These are phyloP conservation scores for Capronia epimyces DNA, from an alignment of 2,329 filamentous ascomycete genomes.

Conservation along the genomic window DNA sequence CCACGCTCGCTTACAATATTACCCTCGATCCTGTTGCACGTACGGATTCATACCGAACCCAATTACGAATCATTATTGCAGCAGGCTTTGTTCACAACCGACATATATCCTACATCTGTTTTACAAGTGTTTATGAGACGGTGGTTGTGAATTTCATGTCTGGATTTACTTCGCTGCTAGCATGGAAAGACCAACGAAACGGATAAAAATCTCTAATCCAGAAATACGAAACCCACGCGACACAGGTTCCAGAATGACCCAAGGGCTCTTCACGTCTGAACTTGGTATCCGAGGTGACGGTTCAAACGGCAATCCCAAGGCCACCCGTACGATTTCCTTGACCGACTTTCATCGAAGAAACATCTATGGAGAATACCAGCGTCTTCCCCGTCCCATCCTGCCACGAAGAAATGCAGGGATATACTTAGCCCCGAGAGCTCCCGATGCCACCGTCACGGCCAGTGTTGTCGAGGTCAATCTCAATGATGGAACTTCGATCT, in stretches of 20 bases:
- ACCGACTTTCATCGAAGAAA: constrained; percentile 23
- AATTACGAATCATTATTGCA: background rate
- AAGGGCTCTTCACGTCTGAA: constrained; percentile 26
- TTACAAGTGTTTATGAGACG: background rate
- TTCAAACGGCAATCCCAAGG: constrained; percentile 1
- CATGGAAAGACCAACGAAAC: constrained; percentile 28
- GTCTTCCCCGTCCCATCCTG: constrained; percentile 8
- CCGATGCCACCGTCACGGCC: constrained; percentile 25
- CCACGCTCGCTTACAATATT: constrained; percentile 5
- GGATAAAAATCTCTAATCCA: constrained; percentile 25
- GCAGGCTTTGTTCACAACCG: background rate
- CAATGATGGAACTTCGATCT: constrained; percentile 24
- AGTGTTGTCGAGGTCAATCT: constrained; percentile 26
- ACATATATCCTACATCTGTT: background rate
- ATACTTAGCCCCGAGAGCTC: constrained; percentile 21
- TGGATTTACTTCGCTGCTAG: background rate
- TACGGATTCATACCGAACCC: background rate
- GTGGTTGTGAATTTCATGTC: constrained; percentile 5
- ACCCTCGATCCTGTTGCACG: background rate
- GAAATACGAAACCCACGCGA: constrained; percentile 24
- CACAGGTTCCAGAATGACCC: constrained; percentile 22
- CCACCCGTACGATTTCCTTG: constrained; percentile 23
- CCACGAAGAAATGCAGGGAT: constrained; percentile 18
- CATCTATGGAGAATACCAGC: constrained; percentile 16
- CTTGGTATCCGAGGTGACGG: constrained; percentile 21